A percentile compares a stretch with the other conserved stretches of the same genome.
phyloP scores from a whole-genome alignment of 768 basidiomycete genomes.

The Rhodotorula babjevae region DNA sequence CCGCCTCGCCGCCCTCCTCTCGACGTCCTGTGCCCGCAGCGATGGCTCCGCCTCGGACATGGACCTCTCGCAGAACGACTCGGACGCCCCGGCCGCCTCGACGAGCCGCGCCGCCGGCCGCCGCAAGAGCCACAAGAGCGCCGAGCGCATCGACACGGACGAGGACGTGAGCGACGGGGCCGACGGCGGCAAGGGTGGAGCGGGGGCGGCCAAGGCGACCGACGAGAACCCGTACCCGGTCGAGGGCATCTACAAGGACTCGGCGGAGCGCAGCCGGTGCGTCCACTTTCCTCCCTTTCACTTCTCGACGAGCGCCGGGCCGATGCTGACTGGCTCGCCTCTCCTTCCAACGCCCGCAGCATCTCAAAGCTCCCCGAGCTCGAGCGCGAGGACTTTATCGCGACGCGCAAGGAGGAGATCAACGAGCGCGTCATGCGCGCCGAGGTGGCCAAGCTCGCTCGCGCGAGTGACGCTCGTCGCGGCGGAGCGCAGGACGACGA shows the following conservation, averaged over 20 bases:
- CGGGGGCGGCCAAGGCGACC: slow-evolving; percentile 29
- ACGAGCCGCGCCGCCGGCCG: slow-evolving; percentile 43
- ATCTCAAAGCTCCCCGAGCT: slow-evolving; percentile 76
- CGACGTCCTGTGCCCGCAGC: background rate
- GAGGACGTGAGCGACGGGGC: slow-evolving; percentile 54
- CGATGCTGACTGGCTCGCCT: background rate
- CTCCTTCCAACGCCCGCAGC: slow-evolving; percentile 50
- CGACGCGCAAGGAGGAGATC: slow-evolving; percentile 71
- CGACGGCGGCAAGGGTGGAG: slow-evolving; percentile 3
- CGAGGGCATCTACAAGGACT: slow-evolving; percentile 85
- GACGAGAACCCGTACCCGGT: slow-evolving; percentile 72
- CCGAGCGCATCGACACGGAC: slow-evolving; percentile 14
- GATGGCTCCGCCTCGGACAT: slow-evolving; percentile 34
- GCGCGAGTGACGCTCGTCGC: slow-evolving; percentile 50
- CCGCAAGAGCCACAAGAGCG: slow-evolving; percentile 28
- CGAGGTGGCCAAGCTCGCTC: slow-evolving; percentile 66
- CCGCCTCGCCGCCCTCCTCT: background rate
- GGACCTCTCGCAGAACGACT: slow-evolving; percentile 57
- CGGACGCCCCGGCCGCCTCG: slow-evolving; percentile 20
- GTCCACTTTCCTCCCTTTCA: slow-evolving; percentile 40
- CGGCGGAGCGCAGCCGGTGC: slow-evolving; percentile 74
- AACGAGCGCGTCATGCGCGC: slow-evolving; percentile 67
- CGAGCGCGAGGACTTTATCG: slow-evolving; percentile 80
- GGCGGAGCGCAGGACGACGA: slow-evolving; percentile 65
- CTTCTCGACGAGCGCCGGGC: background rate